A percentile compares a stretch with the other conserved stretches of the same genome.
These are phyloP conservation scores for Claviceps fusiformis DNA, from an alignment of 2,329 filamentous ascomycete genomes.

Conservation along the genomic window DNA sequence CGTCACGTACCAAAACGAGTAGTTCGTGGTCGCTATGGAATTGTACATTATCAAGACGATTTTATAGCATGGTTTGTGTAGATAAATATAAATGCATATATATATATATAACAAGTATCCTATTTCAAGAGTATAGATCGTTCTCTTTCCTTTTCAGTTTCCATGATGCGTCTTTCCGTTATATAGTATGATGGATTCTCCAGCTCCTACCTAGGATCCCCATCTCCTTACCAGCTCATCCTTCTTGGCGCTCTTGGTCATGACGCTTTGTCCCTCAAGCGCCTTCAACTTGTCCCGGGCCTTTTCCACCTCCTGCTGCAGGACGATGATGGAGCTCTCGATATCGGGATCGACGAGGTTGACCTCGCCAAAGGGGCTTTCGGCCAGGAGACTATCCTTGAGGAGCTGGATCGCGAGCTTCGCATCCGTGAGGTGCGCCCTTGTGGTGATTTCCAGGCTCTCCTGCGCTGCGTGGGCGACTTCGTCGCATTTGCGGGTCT, in stretches of 20 bases:
- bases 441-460: slow-evolving; percentile 31
- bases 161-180: too few relatives aligned
- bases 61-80: too few relatives aligned
- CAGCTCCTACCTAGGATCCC: slow-evolving; percentile 6
- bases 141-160: too few relatives aligned
- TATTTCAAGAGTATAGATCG: too few relatives aligned
- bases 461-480: slow-evolving; percentile 33
- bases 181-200: too few relatives aligned
- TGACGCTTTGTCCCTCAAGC: slow-evolving; percentile 23
- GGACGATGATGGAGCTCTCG: slow-evolving; percentile 32
- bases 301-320: slow-evolving; percentile 31
- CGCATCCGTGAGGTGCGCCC: slow-evolving; percentile 31
- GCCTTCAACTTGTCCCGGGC: slow-evolving; percentile 24
- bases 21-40: too few relatives aligned
- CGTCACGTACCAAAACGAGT: too few relatives aligned
- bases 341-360: slow-evolving; percentile 39
- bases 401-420: slow-evolving; percentile 34
- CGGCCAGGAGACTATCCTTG: slow-evolving; percentile 37
- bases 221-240: slow-evolving; percentile 31
- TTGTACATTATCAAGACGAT: too few relatives aligned
- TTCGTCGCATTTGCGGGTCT: slow-evolving; percentile 27
- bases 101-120: too few relatives aligned
- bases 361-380: slow-evolving; percentile 35
- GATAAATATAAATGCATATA: too few relatives aligned
- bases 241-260: slow-evolving; percentile 30